Evolutionary conservation across 768 basidiomycete species (phyloP), one percentile per base, ranked within the genome.

Genomic region (Pleurotus djamor): DNA sequence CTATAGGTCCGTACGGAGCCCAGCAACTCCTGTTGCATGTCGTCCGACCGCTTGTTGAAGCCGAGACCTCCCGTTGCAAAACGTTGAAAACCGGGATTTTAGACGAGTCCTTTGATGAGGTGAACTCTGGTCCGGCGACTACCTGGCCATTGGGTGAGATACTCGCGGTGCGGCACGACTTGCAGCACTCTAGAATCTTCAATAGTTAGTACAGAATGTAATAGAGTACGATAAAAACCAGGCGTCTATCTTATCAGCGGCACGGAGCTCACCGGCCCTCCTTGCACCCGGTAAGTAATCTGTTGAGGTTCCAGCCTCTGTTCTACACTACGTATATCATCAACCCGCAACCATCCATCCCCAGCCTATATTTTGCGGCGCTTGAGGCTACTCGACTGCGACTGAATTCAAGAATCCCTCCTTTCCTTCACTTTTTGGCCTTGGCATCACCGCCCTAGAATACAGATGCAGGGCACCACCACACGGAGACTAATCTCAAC

Each of bases 71-170:
- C 1, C 76, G 73, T 56, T 85, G 81, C 64, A 73, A 71, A 43
- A 57, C 76, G 50, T 66, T 88, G 44, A 78, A 79, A n/a, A 84
- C 86, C 4, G 80, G 83, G 0, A 44, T 79, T 52, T 59, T 76
- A 14, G 68, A 65, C 28, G 67, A 60, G 6, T 60, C 54, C 5
- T 81, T 80, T 61, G 77, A 83, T 60, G 75, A 78, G 35, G 67
- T 66, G 10, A 67, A 76, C 9, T 65, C 76, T 36, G 89, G 86
- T 0, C 94, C 96, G 4, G 88, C 89, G 38, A 94, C 87, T 66
- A 98, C 93, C 13, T 98, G 96, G 96, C 97, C 96, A 0, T 72
- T 99, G 16, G 96, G 95, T 14, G 97, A 99, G 74, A 89, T 98
- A 43, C 79, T 98, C 33, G 87, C 90, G 37, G 83, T 86, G 43